Evolutionary conservation across 2,329 filamentous ascomycete species (phyloP).

Genomic region (Botryotinia convoluta): DNA sequence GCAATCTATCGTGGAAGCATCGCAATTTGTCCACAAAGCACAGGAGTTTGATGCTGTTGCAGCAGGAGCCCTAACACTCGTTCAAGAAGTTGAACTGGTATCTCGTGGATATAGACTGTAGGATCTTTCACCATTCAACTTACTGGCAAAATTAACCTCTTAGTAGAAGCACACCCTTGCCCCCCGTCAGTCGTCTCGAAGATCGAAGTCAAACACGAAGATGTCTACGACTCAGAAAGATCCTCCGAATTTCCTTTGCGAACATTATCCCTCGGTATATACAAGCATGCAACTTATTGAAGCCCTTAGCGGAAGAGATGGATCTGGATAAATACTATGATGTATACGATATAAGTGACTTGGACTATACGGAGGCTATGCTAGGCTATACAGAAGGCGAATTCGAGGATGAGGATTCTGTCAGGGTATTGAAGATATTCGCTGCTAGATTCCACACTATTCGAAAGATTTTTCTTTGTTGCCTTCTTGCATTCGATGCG

Average conservation of each 20-base stretch:
- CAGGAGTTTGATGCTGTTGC: constrained; percentile 79
- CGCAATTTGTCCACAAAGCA: constrained; percentile 66
- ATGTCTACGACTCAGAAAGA: constrained; percentile 75
- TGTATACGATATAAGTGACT: constrained; percentile 75
- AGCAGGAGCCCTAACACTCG: constrained; percentile 72
- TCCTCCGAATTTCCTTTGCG: constrained; percentile 67
- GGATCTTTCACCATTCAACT: constrained; percentile 37
- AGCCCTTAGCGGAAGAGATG: constrained; percentile 71
- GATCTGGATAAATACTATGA: constrained; percentile 93
- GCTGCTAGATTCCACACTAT: constrained; percentile 77
- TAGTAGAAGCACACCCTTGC: constrained; percentile 76
- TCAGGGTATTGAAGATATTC: constrained; percentile 76
- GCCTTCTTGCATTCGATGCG: constrained; percentile 82
- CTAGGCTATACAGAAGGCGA: constrained; percentile 61
- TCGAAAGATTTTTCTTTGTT: constrained; percentile 83
- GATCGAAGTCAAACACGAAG: constrained; percentile 75
- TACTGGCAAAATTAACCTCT: constrained; percentile 22
- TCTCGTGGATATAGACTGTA: constrained; percentile 85
- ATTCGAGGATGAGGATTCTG: constrained; percentile 72
- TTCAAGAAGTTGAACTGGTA: constrained; percentile 94
- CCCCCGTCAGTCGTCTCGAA: constrained; percentile 89
- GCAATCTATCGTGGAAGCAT: constrained; percentile 68
- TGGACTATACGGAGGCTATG: constrained; percentile 70
- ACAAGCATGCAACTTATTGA: constrained; percentile 65
- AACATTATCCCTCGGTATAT: constrained; percentile 70